Evolutionary conservation across 2,329 filamentous ascomycete species (phyloP), one percentile per base, ranked within the genome.

Genomic region (Colletotrichum limetticola): DNA sequence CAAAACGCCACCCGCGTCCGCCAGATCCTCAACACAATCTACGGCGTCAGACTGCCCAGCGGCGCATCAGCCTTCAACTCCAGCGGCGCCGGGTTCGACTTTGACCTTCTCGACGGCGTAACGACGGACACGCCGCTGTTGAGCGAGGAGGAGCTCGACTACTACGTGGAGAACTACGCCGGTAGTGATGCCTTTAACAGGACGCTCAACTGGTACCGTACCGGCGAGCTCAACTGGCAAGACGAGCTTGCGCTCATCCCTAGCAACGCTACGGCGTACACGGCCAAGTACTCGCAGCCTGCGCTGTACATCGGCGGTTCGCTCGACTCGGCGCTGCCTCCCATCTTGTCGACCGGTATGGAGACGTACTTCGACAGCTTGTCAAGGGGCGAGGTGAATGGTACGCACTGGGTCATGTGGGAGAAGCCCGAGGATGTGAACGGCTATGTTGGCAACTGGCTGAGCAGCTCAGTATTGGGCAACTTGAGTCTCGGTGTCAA

Each of bases 161-260:
- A 91, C 83, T 98, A 98, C 81, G 91, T 91, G 16, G 83, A 89
- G 35, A 88, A 95, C 83, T 97, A 92, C 82, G 82, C 86, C 26
- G 42, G 42, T 3, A 87, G 89, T 55, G 89, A 92, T 78, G 94
- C 95, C 53, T 83, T 98, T 76, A 90, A 92, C 75, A 94, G 94
- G 1, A 94, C 95, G 16, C 85, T 95, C 70, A 97, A 95, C 83
- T 98, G 95, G 94, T 99, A 98, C 84, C 91, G 95, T 57, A 93
- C 90, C 2, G 86, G 90, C 12, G 85, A 90, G 80, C 82, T 92
- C 72, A 98, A 97, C 82, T 93, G 87, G 79, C 88, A 94, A 59
- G 94, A 98, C 75, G 97, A 98, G 78, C 76, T 81, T 57, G 80
- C 85, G 42, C 84, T 94, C 4, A 26, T 73, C 26, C 56, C 66